These are phyloP conservation scores for Coemansia sp. DNA, from an alignment of 192 early-diverging fungal genomes.

Conservation along the genomic window DNA sequence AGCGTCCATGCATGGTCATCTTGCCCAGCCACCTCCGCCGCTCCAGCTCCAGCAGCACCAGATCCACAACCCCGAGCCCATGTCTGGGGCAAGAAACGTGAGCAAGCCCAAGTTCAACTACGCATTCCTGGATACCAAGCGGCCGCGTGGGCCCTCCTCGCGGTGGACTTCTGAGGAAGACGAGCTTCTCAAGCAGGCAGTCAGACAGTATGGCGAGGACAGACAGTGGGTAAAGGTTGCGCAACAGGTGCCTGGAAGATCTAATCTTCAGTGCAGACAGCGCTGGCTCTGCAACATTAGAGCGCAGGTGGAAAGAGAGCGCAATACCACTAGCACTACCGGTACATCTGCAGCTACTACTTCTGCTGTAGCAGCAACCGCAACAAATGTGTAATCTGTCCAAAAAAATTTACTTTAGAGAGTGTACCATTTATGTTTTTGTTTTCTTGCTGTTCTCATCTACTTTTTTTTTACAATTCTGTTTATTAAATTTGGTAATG, in stretches of 20 bases:
- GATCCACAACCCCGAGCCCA: conserved; percentile 6
- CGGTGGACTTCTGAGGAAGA: conserved; percentile 49
- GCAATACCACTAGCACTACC: conserved; percentile 4
- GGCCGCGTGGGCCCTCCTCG: conserved; percentile 46
- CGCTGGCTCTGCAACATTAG: conserved; percentile 57
- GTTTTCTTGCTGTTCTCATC: neutral
- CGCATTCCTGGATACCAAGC: conserved; percentile 51
- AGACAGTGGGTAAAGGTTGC: conserved; percentile 56
- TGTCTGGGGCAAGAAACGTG: conserved; percentile 18
- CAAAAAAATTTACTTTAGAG: too few species aligned
- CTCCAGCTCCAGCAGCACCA: conserved; percentile 12
- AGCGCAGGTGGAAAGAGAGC: conserved; percentile 50
- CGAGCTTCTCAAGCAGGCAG: conserved; percentile 39
- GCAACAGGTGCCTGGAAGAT: conserved; percentile 49
- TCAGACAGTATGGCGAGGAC: conserved; percentile 51
- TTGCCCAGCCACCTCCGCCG: conserved; percentile 14
- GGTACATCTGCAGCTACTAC: neutral
- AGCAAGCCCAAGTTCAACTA: conserved; percentile 57
- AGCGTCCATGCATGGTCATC: conserved; percentile 6
- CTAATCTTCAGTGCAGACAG: conserved; percentile 53
- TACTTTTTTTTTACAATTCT: neutral
- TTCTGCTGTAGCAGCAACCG: neutral
- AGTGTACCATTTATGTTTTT: neutral
- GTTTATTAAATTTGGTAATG: neutral
- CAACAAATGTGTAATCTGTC: too few species aligned